Evolutionary conservation across 345 rosid species (phyloP), one percentile per base, ranked within the genome.

Genomic region (Camelina sativa): DNA sequence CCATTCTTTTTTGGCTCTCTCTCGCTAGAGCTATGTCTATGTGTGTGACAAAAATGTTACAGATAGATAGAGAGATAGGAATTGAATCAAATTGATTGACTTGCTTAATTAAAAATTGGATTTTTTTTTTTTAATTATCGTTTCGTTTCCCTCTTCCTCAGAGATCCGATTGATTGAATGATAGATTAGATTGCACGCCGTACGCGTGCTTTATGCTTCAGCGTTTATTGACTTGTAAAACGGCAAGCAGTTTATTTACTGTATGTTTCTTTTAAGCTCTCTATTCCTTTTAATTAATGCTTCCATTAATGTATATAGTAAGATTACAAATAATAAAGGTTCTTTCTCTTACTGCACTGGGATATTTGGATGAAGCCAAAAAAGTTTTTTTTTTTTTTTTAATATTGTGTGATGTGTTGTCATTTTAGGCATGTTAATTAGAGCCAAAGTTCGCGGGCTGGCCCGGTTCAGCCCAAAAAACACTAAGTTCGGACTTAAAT

Each of bases 111-210:
- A 15, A 4, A 52, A 59, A 32, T 51, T 38, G 67, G 25, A 17
- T 73, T 46, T 20, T 32, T 17, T 20, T 32, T 17, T 34, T 34
- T 34, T 34, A 34, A 9, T 55, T 38, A 54, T 70, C 53, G 71
- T 55, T 76, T 76, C 65, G 70, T 69, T 69, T 75, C 76, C 75
- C 76, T 69, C 80, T 76, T 22, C 19, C 6, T 46, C 10, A 55
- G 13, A 47, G 60, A 76, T 63, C 70, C 80, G 75, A 6, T 34
- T 34, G 37, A 76, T 55, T 61, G 16, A 69, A 67, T 62, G 60
- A 62, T 62, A 3, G 65, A 46, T 13, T 62, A 62, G 70, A 76
- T 76, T 62, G 52, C 70, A 69, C 70, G 75, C 65, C 71, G 80
- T 62, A 34, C 2, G 11, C 30, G 3, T 67, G 56, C 69, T 75